Base-by-base conservation (phyloP, 306 rosid genomes). In the Pterocarpus santalinus region DNA sequence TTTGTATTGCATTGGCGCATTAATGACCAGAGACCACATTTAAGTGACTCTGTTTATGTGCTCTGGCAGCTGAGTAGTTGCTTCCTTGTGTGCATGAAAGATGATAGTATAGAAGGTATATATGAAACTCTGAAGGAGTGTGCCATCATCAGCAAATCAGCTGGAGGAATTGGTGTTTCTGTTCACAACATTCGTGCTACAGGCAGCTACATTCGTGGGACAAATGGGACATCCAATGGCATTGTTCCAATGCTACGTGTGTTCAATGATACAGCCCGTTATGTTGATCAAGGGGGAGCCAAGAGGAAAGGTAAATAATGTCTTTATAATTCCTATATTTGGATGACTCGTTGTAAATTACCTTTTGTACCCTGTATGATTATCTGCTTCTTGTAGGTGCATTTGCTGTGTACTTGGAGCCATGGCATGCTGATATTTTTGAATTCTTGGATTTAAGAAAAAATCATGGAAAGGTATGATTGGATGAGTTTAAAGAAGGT, bases 91-190 rank as follows among this genome's bases (percentile, higher is more conserved):
- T 93, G 98, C 80, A 92, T 96, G 97, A 92, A 93, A 82, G 97
- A 92, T 49, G 99, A 96, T 58, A 96, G 99, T 65, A 92, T 93
- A 69, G 99, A 93, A 83, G 86, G 87, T 5, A 96, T 95, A 83
- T 95, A 91, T 69, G 98, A 90, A 58, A 95, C 98, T 47, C 84
- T 95, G 88, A 93, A 72, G 63, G 99, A 95, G 85, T 95, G 99
- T 87, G 98, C 98, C 80, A 89, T 90, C 15, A 95, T 95, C 64
- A 95, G 99, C 87, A 95, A 95, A 78, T 93, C 99, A 11, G 98
- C 99, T 4, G 99, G 99, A 36, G 99, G 98, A 82, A 90, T 95
- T 83, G 99, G 99, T 78, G 96, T 95, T 72, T 90, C 94, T 16
- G 76, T 84, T 80, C 99, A 95, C 75, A 91, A 93, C 35, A 93